phyloP scores from a whole-genome alignment of 768 basidiomycete genomes.

The Clitopilus hobsonii region DNA sequence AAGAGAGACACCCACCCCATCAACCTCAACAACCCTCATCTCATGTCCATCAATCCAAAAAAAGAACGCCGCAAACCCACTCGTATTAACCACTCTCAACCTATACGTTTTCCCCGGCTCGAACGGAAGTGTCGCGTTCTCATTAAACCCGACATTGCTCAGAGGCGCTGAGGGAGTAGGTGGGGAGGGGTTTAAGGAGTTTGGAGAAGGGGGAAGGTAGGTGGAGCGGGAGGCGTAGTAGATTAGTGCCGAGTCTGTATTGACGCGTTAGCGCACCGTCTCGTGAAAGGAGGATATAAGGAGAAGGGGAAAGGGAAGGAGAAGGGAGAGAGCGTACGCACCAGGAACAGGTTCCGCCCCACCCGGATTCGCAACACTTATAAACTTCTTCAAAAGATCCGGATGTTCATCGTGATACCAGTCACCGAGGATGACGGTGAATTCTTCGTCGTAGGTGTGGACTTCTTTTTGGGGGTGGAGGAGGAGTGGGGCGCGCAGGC shows the following conservation, averaged over 20 bases:
- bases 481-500: slow-evolving; percentile 81
- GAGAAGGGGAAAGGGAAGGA: neutral
- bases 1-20: slow-evolving; percentile 51
- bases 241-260: slow-evolving; percentile 68
- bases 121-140: slow-evolving; percentile 83
- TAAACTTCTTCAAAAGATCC: slow-evolving; percentile 57
- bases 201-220: slow-evolving; percentile 61
- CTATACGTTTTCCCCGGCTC: slow-evolving; percentile 87
- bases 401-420: slow-evolving; percentile 87
- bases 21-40: slow-evolving; percentile 81
- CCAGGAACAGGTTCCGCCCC: slow-evolving; percentile 90
- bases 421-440: slow-evolving; percentile 79
- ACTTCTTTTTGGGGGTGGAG: slow-evolving; percentile 65
- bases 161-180: slow-evolving; percentile 28
- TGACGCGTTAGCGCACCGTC: neutral
- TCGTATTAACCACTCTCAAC: slow-evolving; percentile 81
- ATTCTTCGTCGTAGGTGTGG: slow-evolving; percentile 85
- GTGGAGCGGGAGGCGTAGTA: slow-evolving; percentile 76
- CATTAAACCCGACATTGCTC: slow-evolving; percentile 73
- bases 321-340: slow-evolving; percentile 18
- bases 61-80: slow-evolving; percentile 69
- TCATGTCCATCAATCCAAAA: slow-evolving; percentile 90
- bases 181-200: slow-evolving; percentile 38
- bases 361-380: slow-evolving; percentile 70
- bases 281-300: neutral